These are phyloP conservation scores for Ogataea minuta DNA, from an alignment of 805 yeast genomes.

Conservation along the genomic window DNA sequence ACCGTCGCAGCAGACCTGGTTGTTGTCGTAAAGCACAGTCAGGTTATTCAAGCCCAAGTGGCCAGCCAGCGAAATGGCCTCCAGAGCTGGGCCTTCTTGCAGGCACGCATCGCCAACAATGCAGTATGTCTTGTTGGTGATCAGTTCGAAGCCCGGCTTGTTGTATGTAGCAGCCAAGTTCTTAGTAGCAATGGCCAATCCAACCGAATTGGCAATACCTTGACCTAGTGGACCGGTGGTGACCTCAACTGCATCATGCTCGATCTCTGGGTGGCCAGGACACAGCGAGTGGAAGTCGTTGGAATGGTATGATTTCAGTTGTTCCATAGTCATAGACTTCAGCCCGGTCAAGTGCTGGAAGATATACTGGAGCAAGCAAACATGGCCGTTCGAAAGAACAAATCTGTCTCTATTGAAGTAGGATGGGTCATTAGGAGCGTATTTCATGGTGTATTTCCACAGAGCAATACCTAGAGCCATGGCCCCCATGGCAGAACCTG, in stretches of 20 bases:
- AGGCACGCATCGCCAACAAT: conserved; percentile 97
- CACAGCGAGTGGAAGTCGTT: conserved; percentile 86
- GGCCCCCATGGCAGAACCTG: conserved; percentile 98
- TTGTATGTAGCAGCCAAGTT: conserved; percentile 90
- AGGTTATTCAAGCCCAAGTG: conserved; percentile 89
- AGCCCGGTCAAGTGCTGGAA: conserved; percentile 85
- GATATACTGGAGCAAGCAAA: conserved; percentile 84
- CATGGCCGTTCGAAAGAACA: conserved; percentile 94
- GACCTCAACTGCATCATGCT: conserved; percentile 90
- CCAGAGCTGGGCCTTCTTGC: conserved; percentile 96
- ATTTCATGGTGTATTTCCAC: conserved; percentile 69
- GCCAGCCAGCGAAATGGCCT: conserved; percentile 93
- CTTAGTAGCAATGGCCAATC: conserved; percentile 91
- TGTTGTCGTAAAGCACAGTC: conserved; percentile 94
- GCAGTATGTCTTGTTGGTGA: conserved; percentile 73
- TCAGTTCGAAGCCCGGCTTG: conserved; percentile 74
- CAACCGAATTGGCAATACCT: conserved; percentile 95
- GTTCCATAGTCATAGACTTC: conserved; percentile 70
- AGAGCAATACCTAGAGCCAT: conserved; percentile 92
- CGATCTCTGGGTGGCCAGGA: conserved; percentile 97
- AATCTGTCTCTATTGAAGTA: conserved; percentile 97
- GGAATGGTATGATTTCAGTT: conserved; percentile 68
- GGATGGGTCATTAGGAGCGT: conserved; percentile 86
- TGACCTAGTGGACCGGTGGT: conserved; percentile 99
- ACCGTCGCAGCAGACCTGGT: conserved; percentile 96